Evolutionary conservation across 2,329 filamentous ascomycete species (phyloP).

Genomic region (Epichloe hybrida): DNA sequence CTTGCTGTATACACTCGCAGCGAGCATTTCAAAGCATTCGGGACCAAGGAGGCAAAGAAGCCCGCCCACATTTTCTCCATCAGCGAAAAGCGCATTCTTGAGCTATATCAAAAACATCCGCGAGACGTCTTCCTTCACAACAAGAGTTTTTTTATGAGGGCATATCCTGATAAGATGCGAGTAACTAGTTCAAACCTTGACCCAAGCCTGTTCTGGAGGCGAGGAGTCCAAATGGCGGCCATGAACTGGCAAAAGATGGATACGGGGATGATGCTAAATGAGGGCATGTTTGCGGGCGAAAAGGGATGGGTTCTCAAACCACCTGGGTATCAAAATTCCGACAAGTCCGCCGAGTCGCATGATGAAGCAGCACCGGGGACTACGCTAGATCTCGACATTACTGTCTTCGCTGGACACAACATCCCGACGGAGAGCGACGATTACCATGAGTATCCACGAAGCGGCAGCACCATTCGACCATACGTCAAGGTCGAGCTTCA

Average conservation of each 20-base stretch:
- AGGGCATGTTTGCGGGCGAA: constrained; percentile 88
- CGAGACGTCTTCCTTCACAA: constrained; percentile 79
- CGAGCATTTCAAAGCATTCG: constrained; percentile 63
- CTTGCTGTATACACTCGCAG: constrained; percentile 80
- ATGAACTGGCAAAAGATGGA: constrained; percentile 97
- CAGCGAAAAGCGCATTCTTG: constrained; percentile 61
- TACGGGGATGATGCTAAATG: constrained; percentile 88
- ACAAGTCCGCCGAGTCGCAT: constrained; percentile 26
- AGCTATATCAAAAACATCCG: constrained; percentile 45
- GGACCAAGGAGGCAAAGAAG: constrained; percentile 46
- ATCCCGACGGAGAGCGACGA: constrained; percentile 29
- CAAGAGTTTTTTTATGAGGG: constrained; percentile 73
- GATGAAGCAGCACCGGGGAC: constrained; percentile 33
- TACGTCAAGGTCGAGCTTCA: constrained; percentile 71
- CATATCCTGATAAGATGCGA: constrained; percentile 70
- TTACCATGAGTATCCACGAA: constrained; percentile 17
- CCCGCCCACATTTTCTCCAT: constrained; percentile 74
- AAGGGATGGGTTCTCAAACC: constrained; percentile 81
- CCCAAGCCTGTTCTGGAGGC: constrained; percentile 79
- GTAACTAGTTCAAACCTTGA: constrained; percentile 91
- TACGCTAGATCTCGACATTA: constrained; percentile 55
- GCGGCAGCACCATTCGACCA: constrained; percentile 40
- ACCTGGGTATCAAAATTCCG: constrained; percentile 48
- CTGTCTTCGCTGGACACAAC: constrained; percentile 63
- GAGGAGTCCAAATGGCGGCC: constrained; percentile 93